Evolutionary conservation across 192 early-diverging fungal species (phyloP).

Genomic region (Umbelopsis sp.): DNA sequence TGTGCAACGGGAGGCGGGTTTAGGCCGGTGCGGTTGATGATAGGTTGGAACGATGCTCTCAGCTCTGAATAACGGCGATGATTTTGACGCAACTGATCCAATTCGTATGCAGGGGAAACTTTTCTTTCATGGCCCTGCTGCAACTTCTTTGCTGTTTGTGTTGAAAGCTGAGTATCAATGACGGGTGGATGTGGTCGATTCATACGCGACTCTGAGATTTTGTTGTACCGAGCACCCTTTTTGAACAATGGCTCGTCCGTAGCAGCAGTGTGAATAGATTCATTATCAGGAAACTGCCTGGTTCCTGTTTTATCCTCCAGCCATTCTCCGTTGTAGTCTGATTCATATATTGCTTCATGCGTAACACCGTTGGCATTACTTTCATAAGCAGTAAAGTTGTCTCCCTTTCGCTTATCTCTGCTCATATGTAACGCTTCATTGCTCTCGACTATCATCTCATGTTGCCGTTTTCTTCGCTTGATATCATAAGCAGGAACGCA

Average conservation of each 20-base stretch:
- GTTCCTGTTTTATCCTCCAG: background rate
- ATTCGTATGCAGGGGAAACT: slow-evolving; percentile 4
- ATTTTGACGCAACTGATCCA: slow-evolving; percentile 4
- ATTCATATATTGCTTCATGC: background rate
- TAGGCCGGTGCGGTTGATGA: background rate
- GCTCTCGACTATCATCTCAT: background rate
- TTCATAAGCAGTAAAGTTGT: background rate
- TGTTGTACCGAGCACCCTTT: background rate
- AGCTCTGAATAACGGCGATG: slow-evolving; percentile 23
- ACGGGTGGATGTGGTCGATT: background rate
- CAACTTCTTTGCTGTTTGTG: background rate
- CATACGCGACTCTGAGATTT: background rate
- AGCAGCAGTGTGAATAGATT: slow-evolving; percentile 7
- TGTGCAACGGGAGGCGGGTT: slow-evolving; percentile 7
- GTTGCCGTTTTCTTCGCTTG: slow-evolving; percentile 4
- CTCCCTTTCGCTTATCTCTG: background rate
- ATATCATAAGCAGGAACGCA: slow-evolving; percentile 23
- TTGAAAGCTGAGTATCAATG: background rate
- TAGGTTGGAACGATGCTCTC: slow-evolving; percentile 17
- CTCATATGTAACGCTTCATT: background rate
- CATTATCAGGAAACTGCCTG: background rate
- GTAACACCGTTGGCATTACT: background rate
- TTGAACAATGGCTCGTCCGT: slow-evolving; percentile 2
- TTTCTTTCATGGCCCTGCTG: background rate
- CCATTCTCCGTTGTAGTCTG: slow-evolving; percentile 3